Evolutionary conservation across 73 alveolate genomes (phyloP).

Genomic region (Paramecium primaurelia): DNA sequence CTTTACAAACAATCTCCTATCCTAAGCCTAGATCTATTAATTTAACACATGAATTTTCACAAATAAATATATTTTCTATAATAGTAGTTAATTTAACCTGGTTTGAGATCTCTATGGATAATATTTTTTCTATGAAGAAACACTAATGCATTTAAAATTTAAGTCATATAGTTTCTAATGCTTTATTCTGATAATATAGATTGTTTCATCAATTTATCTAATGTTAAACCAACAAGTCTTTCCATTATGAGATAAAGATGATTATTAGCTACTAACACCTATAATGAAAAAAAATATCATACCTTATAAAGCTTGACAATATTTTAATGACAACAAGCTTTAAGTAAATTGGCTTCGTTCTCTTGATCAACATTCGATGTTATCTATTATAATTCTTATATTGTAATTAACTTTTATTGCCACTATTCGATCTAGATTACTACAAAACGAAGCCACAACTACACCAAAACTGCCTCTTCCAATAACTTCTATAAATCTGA

Average conservation of each 20-base stretch:
- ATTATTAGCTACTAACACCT: conserved; percentile 38
- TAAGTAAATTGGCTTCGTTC: conserved; percentile 7
- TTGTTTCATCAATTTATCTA: background rate
- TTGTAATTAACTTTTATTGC: background rate
- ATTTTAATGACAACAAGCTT: background rate
- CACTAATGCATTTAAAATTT: conserved; percentile 19
- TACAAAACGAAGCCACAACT: conserved; percentile 16
- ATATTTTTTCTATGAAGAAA: background rate
- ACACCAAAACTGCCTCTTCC: conserved; percentile 40
- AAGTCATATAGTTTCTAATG: background rate
- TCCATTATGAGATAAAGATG: conserved; percentile 21
- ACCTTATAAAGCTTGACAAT: conserved; percentile 10
- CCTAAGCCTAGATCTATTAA: conserved; percentile 14
- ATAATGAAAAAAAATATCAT: background rate
- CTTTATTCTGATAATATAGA: background rate
- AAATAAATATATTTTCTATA: background rate
- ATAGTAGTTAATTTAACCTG: background rate
- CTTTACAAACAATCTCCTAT: conserved; percentile 19
- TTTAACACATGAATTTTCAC: background rate
- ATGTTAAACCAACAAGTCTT: background rate
- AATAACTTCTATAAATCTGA: background rate
- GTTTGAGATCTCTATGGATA: conserved; percentile 32
- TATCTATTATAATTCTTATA: background rate
- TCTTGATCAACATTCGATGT: conserved; percentile 23
- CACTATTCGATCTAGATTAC: background rate